phyloP scores from a whole-genome alignment of 1,284 basidiomycete genomes.

The Ustilago sp. region DNA sequence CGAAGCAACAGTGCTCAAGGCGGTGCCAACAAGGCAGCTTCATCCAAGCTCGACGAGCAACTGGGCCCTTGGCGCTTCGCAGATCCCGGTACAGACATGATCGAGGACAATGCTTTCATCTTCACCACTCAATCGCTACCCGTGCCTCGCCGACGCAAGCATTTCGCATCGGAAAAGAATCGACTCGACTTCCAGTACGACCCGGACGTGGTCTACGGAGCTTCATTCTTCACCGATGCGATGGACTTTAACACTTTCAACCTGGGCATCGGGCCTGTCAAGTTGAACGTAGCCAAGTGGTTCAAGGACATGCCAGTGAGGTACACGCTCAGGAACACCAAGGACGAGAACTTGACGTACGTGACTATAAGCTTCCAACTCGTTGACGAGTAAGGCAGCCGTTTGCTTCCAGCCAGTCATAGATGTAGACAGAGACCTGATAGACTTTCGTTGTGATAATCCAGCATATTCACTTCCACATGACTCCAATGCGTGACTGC shows the following conservation, averaged over 20 bases:
- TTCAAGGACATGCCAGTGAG: constrained; percentile 70
- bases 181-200: constrained; percentile 67
- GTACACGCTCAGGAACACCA: constrained; percentile 70
- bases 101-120: constrained; percentile 71
- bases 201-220: constrained; percentile 67
- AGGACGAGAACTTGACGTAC: constrained; percentile 69
- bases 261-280: constrained; percentile 61
- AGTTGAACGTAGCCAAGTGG: constrained; percentile 55
- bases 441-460: not conserved
- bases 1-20: constrained; percentile 21
- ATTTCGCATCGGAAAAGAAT: constrained; percentile 67
- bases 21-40: not conserved
- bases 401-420: not conserved
- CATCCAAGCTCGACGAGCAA: constrained; percentile 57
- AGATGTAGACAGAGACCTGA: not conserved
- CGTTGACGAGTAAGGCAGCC: constrained; percentile 59
- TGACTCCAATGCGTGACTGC: not conserved
- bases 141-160: constrained; percentile 69
- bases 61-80: constrained; percentile 70
- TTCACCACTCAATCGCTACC: constrained; percentile 68
- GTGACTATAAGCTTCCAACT: constrained; percentile 70
- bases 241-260: constrained; percentile 66
- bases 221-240: constrained; percentile 64
- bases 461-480: not conserved
- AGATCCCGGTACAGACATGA: constrained; percentile 69